Percentiles rank a stretch among this genome's conserved stretches.
These are phyloP conservation scores for Cladosporium halotolerans DNA, from an alignment of 2,329 filamentous ascomycete species.

Conservation along the genomic window DNA sequence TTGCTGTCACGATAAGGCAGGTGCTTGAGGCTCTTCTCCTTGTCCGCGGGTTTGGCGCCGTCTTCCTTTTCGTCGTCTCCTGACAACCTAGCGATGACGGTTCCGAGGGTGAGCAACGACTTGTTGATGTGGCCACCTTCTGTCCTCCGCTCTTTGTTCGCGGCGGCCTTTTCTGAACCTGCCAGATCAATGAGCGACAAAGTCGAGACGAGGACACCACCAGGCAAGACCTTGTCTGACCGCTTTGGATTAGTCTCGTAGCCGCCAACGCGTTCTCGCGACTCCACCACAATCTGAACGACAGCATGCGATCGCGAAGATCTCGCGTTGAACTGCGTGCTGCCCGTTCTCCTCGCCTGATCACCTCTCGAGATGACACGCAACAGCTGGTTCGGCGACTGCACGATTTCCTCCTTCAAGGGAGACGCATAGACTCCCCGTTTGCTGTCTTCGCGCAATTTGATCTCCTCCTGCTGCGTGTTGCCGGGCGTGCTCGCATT, in stretches of 20 bases:
- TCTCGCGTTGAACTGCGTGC: conserved; percentile 92
- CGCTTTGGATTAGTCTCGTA: conserved; percentile 57
- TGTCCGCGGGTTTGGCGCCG: conserved; percentile 47
- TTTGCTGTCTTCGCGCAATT: conserved; percentile 92
- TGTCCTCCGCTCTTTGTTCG: conserved; percentile 85
- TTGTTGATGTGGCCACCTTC: conserved; percentile 99
- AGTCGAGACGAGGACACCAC: conserved; percentile 90
- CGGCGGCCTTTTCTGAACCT: conserved; percentile 91
- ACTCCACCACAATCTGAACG: conserved; percentile 97
- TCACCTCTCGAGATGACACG: conserved; percentile 93
- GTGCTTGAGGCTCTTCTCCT: conserved; percentile 67
- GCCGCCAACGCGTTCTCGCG: conserved; percentile 66
- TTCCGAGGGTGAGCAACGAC: conserved; percentile 87
- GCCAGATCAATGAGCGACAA: conserved; percentile 93
- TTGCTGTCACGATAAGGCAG: conserved; percentile 97
- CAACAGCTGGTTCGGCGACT: conserved; percentile 90
- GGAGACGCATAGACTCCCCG: conserved; percentile 93
- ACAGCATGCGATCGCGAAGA: conserved; percentile 98
- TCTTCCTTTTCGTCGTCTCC: conserved; percentile 78
- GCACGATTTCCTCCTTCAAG: conserved; percentile 95
- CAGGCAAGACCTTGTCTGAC: conserved; percentile 58
- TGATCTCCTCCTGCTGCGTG: conserved; percentile 83
- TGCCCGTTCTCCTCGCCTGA: conserved; percentile 79
- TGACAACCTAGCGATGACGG: conserved; percentile 88
- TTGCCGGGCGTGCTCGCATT: conserved; percentile 59